Percentiles rank a stretch among this genome's conserved stretches.
Evolutionary conservation across 2,329 filamentous ascomycete genomes (phyloP).

Genomic region (Trichoderma sp.): DNA sequence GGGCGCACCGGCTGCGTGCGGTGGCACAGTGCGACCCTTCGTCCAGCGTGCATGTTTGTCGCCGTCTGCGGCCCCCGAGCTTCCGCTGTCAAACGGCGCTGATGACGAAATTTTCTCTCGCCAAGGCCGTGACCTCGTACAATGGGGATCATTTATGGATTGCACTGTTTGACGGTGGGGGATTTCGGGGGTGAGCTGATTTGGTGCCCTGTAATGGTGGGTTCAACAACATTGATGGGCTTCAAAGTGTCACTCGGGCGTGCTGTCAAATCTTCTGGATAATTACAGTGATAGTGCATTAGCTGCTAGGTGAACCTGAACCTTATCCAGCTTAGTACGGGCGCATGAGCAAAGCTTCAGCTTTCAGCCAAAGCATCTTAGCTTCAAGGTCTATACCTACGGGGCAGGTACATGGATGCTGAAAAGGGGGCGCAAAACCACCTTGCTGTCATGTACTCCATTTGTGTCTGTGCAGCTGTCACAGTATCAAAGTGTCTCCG

Average conservation of each 20-base stretch:
- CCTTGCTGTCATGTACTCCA: neutral
- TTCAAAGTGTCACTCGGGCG: neutral
- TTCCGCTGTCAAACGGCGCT: neutral
- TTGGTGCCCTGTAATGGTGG: neutral
- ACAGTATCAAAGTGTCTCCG: neutral
- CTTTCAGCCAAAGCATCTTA: neutral
- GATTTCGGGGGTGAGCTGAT: neutral
- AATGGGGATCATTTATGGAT: neutral
- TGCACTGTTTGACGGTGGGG: neutral
- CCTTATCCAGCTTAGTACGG: neutral
- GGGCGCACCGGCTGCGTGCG: neutral
- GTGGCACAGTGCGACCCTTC: neutral
- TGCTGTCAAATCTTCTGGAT: neutral
- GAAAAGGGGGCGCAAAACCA: neutral
- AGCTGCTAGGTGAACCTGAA: neutral
- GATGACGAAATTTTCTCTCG: slow-evolving; percentile 7
- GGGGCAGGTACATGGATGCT: neutral
- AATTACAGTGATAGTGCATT: neutral
- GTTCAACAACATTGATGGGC: neutral
- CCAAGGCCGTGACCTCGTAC: neutral
- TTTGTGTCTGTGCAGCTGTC: neutral
- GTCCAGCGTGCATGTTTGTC: neutral
- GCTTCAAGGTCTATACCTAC: neutral
- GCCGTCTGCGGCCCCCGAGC: slow-evolving; percentile 1
- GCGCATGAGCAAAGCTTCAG: neutral